Evolutionary conservation across 2,329 filamentous ascomycete species (phyloP), one percentile per base, ranked within the genome.

Genomic region (Colletotrichum cordylinicola): DNA sequence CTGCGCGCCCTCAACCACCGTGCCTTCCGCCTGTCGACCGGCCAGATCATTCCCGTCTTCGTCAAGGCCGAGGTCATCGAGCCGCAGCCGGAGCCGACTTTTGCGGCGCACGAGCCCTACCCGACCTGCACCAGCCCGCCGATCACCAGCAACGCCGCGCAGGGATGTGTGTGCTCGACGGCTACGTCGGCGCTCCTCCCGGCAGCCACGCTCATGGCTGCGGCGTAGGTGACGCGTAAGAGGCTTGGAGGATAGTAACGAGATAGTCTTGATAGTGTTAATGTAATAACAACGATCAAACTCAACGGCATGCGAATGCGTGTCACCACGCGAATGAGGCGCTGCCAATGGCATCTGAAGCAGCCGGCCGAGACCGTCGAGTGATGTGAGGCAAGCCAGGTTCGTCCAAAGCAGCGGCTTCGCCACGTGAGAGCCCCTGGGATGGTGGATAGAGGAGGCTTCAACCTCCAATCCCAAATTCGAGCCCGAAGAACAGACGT

Each of bases 11-110:
- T 94, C 6, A 88, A 89, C 67, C 93, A 95, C 79, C 88, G 89
- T n/a, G 78, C 83, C 4, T 95, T 94, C 81, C 82, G 85, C 4
- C 85, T 95, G 15, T 86, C 86, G n/a, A 95, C 93, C 0, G 93
- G 93, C 10, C 90, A 92, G 73, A 89, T 93, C 9, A 93, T 95
- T 33, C 93, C 93, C 0, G 91, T 93, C 4, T 86, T 95, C 2
- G 90, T 95, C 39, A 91, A 90, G 82, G 92, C 90, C 1, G 87
- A 90, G 78, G 88, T 85, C 58, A 73, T 85, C 1, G 64, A 75
- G 7, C 77, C 80, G n/a, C 77, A 81, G 9, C 79, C 78, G 73
- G 82, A 80, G 4, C 80, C 81, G n/a, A 83, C 82, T n/a, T 82
- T 83, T 27, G 77, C 78, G 7, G 81, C 83, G 6, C 88, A 85